These are phyloP conservation scores for Infundibulicybe gibba DNA, from an alignment of 768 basidiomycete species.

Conservation along the genomic window DNA sequence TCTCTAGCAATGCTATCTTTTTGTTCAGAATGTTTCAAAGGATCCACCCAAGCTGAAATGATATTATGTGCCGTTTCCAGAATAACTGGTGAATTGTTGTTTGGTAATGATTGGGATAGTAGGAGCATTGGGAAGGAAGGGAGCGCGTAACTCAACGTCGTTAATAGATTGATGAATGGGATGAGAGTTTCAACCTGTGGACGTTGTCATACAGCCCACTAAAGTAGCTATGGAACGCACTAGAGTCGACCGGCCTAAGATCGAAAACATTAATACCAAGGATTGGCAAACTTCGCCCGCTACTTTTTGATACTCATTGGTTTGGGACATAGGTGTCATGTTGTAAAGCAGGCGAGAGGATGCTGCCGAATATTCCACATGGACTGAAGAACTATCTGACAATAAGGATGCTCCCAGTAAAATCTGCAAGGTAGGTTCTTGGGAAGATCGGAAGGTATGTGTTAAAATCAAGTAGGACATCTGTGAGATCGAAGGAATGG, in stretches of 20 bases:
- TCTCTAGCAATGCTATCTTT: slow-evolving; percentile 34
- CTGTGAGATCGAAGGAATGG: slow-evolving; percentile 27
- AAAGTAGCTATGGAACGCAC: slow-evolving; percentile 28
- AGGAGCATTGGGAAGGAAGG: slow-evolving; percentile 42
- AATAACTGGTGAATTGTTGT: slow-evolving; percentile 24
- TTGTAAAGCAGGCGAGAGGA: slow-evolving; percentile 36
- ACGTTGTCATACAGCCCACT: neutral
- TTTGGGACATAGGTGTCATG: slow-evolving; percentile 23
- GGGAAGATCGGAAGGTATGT: slow-evolving; percentile 38
- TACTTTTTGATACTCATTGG: too few relatives aligned
- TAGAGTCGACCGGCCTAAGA: slow-evolving; percentile 30
- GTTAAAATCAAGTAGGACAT: slow-evolving; percentile 58
- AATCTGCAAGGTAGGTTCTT: slow-evolving; percentile 46
- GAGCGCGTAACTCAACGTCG: slow-evolving; percentile 39
- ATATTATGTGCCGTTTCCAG: slow-evolving; percentile 36
- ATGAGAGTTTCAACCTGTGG: slow-evolving; percentile 41
- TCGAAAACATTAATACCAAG: slow-evolving; percentile 34
- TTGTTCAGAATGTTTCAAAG: slow-evolving; percentile 21
- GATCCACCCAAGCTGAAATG: slow-evolving; percentile 35
- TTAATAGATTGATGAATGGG: slow-evolving; percentile 51
- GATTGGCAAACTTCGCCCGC: slow-evolving; percentile 24
- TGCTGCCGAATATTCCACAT: slow-evolving; percentile 34
- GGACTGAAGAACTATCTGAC: slow-evolving; percentile 12
- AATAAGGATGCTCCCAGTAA: slow-evolving; percentile 37
- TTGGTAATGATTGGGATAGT: slow-evolving; percentile 21